Evolutionary conservation across 2,329 filamentous ascomycete genomes (phyloP).

Genomic region (Diplodia seriata): DNA sequence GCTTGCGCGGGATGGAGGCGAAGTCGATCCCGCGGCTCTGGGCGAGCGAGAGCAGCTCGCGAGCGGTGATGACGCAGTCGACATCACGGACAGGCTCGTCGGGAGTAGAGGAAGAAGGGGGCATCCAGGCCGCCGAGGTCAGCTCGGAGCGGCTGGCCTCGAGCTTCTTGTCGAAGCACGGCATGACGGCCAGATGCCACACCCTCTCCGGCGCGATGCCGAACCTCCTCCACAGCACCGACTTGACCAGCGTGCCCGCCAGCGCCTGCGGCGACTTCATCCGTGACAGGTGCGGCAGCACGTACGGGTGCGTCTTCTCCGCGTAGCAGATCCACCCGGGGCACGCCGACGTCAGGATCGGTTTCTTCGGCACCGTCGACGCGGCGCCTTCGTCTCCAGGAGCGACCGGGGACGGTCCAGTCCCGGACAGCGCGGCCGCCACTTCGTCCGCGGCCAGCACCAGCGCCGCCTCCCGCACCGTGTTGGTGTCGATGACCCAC

Average conservation of each 20-base stretch:
- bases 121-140: constrained; percentile 76
- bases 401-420: constrained; percentile 15
- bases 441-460: constrained; percentile 63
- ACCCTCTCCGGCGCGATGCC: constrained; percentile 78
- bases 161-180: constrained; percentile 98
- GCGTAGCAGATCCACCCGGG: constrained; percentile 99
- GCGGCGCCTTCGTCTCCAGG: constrained; percentile 45
- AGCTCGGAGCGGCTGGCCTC: constrained; percentile 94
- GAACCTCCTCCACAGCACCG: constrained; percentile 74
- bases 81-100: constrained; percentile 77
- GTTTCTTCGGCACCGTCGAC: constrained; percentile 60
- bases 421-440: constrained; percentile 42
- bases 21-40: constrained; percentile 81
- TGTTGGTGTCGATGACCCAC: constrained; percentile 91
- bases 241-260: constrained; percentile 88
- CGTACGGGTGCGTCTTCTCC: constrained; percentile 95
- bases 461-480: constrained; percentile 81
- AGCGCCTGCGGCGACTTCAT: constrained; percentile 95
- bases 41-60: constrained; percentile 89
- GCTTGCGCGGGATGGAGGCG: constrained; percentile 69
- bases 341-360: constrained; percentile 86
- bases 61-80: constrained; percentile 96
- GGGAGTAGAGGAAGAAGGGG: constrained; percentile 31
- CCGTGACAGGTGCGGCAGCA: constrained; percentile 86
- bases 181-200: constrained; percentile 97